Conservation (phyloP, 2,329 filamentous ascomycete species). For the Apiospora phragmitis region DNA sequence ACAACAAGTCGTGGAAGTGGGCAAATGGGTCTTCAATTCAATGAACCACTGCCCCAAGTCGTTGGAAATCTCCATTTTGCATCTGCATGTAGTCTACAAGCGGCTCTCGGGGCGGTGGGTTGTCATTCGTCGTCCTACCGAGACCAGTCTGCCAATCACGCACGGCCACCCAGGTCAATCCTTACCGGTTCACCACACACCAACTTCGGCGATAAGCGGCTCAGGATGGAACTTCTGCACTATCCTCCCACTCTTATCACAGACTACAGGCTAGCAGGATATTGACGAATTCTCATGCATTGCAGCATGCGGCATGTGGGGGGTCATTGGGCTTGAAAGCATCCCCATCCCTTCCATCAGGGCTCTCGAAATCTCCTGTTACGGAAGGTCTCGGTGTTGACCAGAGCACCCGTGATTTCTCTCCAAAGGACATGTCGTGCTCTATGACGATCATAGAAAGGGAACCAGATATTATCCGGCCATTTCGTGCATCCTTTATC, state of each 20-base stretch:
- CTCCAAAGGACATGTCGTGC: neutral
- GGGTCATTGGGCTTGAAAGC: neutral
- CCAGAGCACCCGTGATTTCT: neutral
- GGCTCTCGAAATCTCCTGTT: neutral
- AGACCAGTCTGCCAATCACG: neutral
- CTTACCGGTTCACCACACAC: neutral
- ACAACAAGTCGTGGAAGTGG: neutral
- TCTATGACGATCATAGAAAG: neutral
- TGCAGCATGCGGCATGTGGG: neutral
- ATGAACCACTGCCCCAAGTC: neutral
- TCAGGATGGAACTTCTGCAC: neutral
- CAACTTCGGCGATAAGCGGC: neutral
- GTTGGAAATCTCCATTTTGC: neutral
- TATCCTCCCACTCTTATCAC: neutral
- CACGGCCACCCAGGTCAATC: neutral
- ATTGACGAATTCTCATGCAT: neutral
- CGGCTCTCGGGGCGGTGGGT: neutral
- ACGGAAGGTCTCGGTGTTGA: neutral
- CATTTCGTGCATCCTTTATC: neutral
- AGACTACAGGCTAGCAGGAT: neutral
- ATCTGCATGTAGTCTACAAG: neutral
- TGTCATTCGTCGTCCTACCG: neutral
- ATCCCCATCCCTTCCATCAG: neutral
- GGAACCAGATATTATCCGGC: neutral
- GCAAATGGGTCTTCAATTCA: neutral